Conservation (phyloP, 352 stramenopile species). For the Globisporangium canariense region DNA sequence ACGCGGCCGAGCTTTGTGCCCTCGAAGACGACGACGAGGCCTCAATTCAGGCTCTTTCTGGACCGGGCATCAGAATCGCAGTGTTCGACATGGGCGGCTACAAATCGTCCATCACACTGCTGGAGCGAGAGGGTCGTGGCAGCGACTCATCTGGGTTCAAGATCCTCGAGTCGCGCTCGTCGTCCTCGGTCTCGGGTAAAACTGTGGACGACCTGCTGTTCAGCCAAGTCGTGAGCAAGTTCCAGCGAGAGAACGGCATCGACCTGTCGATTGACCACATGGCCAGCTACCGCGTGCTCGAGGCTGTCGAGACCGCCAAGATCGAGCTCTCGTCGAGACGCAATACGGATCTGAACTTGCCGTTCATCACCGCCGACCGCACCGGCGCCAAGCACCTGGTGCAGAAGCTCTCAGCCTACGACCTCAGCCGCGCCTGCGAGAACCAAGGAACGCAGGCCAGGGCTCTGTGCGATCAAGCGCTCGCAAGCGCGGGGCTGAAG, state of each 20-base stretch:
- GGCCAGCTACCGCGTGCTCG: slow-evolving; percentile 63
- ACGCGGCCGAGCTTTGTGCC: slow-evolving; percentile 42
- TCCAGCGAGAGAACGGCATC: slow-evolving; percentile 52
- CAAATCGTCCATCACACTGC: slow-evolving; percentile 45
- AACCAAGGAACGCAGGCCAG: slow-evolving; percentile 27
- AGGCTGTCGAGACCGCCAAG: slow-evolving; percentile 70
- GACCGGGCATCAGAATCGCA: slow-evolving; percentile 28
- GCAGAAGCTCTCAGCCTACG: slow-evolving; percentile 54
- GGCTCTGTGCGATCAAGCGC: slow-evolving; percentile 30
- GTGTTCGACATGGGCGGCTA: slow-evolving; percentile 76
- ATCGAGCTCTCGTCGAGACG: slow-evolving; percentile 54
- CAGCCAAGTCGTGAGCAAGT: slow-evolving; percentile 44
- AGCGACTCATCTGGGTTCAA: slow-evolving; percentile 21
- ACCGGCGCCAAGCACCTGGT: slow-evolving; percentile 71
- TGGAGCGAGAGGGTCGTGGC: slow-evolving; percentile 24
- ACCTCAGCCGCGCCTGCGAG: slow-evolving; percentile 48
- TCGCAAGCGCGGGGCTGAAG: slow-evolving; percentile 32
- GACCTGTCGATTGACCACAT: slow-evolving; percentile 70
- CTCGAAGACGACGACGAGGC: slow-evolving; percentile 22
- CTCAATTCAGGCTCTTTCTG: not conserved
- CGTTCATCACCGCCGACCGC: slow-evolving; percentile 72
- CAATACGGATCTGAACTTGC: slow-evolving; percentile 66
- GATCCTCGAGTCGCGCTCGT: slow-evolving; percentile 35
- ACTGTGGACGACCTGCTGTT: slow-evolving; percentile 52
- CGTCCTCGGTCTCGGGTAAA: slow-evolving; percentile 38